Percentiles rank a stretch among this genome's conserved stretches.
These are phyloP conservation scores for Phialophora verrucosa DNA, from an alignment of 2,329 filamentous ascomycete species.

Conservation along the genomic window DNA sequence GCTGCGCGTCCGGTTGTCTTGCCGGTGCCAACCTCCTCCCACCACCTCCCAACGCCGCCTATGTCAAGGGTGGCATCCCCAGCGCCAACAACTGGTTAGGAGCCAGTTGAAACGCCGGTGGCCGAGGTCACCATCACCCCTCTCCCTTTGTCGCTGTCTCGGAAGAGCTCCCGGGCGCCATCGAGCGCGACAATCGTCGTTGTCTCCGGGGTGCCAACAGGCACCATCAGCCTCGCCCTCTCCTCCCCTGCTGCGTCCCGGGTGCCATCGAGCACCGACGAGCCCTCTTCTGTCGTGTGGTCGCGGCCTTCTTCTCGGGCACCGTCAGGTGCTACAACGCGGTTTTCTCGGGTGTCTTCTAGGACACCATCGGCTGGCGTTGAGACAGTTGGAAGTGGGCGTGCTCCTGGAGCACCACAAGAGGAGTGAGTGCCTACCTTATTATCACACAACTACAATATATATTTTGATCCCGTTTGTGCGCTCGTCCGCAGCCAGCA, in stretches of 20 bases:
- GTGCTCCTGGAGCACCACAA: slow-evolving; percentile 7
- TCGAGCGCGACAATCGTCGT: background rate
- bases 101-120: slow-evolving; percentile 1
- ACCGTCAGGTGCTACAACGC: background rate
- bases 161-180: background rate
- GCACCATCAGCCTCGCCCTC: background rate
- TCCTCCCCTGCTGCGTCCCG: background rate
- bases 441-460: too few relatives aligned
- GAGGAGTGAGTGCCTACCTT: background rate
- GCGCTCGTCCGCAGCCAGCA: background rate
- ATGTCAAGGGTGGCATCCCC: slow-evolving; percentile 6
- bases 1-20: background rate
- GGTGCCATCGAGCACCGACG: background rate
- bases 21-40: background rate
- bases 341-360: background rate
- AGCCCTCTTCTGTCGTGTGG: background rate
- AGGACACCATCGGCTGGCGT: background rate
- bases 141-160: background rate
- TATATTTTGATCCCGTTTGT: too few relatives aligned
- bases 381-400: background rate
- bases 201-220: background rate
- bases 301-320: background rate
- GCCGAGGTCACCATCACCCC: background rate
- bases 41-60: slow-evolving; percentile 1
- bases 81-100: slow-evolving; percentile 1